Percentiles rank a stretch among this genome's conserved stretches.
These are phyloP conservation scores for Trichoderma parareesei DNA, from an alignment of 495 filamentous ascomycete genomes.

Conservation along the genomic window DNA sequence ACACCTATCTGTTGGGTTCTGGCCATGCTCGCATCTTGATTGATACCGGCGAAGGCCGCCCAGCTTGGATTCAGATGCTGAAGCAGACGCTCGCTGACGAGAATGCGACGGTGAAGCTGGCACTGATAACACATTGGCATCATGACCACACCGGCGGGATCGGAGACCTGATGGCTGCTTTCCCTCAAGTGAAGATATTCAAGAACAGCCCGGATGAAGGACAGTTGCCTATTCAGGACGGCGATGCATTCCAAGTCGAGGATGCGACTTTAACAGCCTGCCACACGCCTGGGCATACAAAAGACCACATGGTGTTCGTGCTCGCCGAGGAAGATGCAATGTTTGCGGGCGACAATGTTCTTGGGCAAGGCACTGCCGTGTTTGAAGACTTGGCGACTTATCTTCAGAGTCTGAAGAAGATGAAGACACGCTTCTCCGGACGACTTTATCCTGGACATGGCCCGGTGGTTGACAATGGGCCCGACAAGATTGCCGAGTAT, in stretches of 20 bases:
- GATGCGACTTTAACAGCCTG: conserved; percentile 64
- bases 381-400: conserved; percentile 68
- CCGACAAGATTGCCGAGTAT: conserved; percentile 56
- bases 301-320: conserved; percentile 67
- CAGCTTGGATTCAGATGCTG: conserved; percentile 44
- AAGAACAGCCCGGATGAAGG: conserved; percentile 36
- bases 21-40: conserved; percentile 54
- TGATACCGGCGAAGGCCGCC: conserved; percentile 58
- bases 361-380: conserved; percentile 76
- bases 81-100: conserved; percentile 48
- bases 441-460: conserved; percentile 76
- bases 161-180: conserved; percentile 48
- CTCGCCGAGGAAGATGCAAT: conserved; percentile 69
- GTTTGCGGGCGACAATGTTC: conserved; percentile 80
- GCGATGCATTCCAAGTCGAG: conserved; percentile 57
- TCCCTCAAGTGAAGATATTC: conserved; percentile 42
- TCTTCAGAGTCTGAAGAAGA: conserved; percentile 53
- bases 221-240: conserved; percentile 51
- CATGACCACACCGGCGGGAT: conserved; percentile 69
- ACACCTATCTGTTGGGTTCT: conserved; percentile 66
- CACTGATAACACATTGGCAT: conserved; percentile 77
- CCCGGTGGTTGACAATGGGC: conserved; percentile 53
- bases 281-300: conserved; percentile 68
- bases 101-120: conserved; percentile 48
- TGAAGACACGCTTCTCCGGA: conserved; percentile 48